A percentile compares a stretch with the other conserved stretches of the same genome.
These are phyloP conservation scores for Fusarium palustre DNA, from an alignment of 2,329 filamentous ascomycete species.

Conservation along the genomic window DNA sequence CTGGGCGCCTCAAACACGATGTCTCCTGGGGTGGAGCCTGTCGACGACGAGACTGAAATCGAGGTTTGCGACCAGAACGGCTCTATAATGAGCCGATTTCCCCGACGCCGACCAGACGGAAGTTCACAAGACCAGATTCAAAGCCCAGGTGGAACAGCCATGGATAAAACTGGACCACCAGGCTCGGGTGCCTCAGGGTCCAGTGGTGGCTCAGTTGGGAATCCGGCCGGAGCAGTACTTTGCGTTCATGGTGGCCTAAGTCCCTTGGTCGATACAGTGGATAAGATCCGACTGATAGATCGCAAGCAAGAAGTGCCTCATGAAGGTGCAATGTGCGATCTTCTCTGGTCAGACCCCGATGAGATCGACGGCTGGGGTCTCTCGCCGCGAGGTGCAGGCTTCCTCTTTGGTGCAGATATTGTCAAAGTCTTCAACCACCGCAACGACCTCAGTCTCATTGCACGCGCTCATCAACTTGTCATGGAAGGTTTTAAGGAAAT, in stretches of 20 bases:
- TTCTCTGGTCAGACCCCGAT: conserved; percentile 97
- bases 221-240: conserved; percentile 83
- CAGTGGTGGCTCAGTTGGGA: conserved; percentile 72
- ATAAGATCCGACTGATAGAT: conserved; percentile 95
- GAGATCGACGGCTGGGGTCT: conserved; percentile 98
- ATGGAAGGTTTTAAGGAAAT: conserved; percentile 99
- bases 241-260: conserved; percentile 96
- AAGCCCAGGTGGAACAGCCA: conserved; percentile 45
- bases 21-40: conserved; percentile 61
- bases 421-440: conserved; percentile 95
- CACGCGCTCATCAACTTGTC: conserved; percentile 94
- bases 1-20: conserved; percentile 83
- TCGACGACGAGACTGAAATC: conserved; percentile 84
- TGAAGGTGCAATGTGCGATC: conserved; percentile 98
- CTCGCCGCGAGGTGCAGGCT: conserved; percentile 92
- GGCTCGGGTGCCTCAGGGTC: conserved; percentile 82
- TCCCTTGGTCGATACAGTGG: conserved; percentile 90
- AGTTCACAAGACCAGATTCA: conserved; percentile 45
- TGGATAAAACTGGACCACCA: conserved; percentile 72
- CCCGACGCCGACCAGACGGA: conserved; percentile 58
- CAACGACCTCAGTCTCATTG: conserved; percentile 92
- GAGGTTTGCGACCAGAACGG: conserved; percentile 91
- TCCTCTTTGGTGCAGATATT: conserved; percentile 94
- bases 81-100: conserved; percentile 79
- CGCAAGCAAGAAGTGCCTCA: conserved; percentile 98